Evolutionary conservation across 1,284 basidiomycete genomes (phyloP), one percentile per base, ranked within the genome.

Genomic region (Trametes versicolor): DNA sequence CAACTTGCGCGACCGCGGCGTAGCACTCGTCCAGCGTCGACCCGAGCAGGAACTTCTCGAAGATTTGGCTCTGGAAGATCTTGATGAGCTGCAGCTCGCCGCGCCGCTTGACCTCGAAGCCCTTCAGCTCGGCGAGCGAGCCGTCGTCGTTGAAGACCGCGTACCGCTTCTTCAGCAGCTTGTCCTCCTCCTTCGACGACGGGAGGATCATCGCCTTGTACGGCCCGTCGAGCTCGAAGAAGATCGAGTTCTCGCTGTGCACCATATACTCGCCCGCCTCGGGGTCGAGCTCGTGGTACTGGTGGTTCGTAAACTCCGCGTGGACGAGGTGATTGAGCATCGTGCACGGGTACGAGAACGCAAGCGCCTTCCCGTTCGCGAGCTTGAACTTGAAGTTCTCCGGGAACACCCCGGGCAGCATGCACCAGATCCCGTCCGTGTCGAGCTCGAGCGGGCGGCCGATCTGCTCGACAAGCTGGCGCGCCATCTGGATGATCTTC

Each of bases 341-440:
- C 13, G 97, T 99, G 77, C 98, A 99, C 0, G 98, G 98, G 75
- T 99, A 99, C n/a, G 96, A 98, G 74, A 99, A 91, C 21, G 85
- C 84, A 66, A 98, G 90, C 23, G 91, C 83, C 82, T 99, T 99
- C 66, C 98, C 97, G 73, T 87, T 92, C 62, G 85, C 84, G 62
- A 98, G 86, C 76, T 96, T 90, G 86, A 99, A 99, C 76, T 90
- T 93, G 87, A 99, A 99, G 80, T 99, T 95, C 79, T 99, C 98
- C 1, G 98, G 98, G 78, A 99, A 99, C 13, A 95, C 89, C 10
- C 96, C 96, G 7, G 98, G 98, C 27, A 99, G 89, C 98, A 99
- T 99, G 79, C 98, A 99, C 98, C 98, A 99, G 72, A 99, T 99
- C 73, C 98, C 98, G 78, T 99, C 98, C 15, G 98, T 99, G 78